Percentiles rank a stretch among this genome's conserved stretches.
phyloP scores from a whole-genome alignment of 257 asterid genomes.

The Verbena officinalis region DNA sequence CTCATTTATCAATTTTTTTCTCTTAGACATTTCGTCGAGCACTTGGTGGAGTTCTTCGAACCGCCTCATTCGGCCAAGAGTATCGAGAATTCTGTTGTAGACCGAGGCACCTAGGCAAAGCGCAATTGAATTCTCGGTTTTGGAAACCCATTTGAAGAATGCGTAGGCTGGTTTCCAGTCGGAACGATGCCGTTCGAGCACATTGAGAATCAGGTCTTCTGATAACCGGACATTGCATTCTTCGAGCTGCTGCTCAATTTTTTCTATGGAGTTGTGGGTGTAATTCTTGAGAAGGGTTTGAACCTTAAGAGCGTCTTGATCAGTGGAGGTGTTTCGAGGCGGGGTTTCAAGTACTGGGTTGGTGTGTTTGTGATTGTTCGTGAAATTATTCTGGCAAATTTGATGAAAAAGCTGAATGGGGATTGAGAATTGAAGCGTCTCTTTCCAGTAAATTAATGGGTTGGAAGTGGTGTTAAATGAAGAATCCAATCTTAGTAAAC shows the following conservation, averaged over 20 bases:
- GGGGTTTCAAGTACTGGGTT: slow-evolving; percentile 19
- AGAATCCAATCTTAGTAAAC: slow-evolving; percentile 13
- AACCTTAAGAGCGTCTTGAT: slow-evolving; percentile 51
- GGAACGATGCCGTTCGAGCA: slow-evolving; percentile 70
- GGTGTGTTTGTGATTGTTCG: slow-evolving; percentile 18
- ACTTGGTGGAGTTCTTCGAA: slow-evolving; percentile 54
- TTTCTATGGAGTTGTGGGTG: slow-evolving; percentile 34
- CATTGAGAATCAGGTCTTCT: slow-evolving; percentile 60
- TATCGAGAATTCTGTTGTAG: slow-evolving; percentile 66
- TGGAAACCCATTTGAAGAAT: slow-evolving; percentile 63
- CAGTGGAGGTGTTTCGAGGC: slow-evolving; percentile 26
- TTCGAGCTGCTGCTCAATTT: slow-evolving; percentile 46
- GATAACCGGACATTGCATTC: slow-evolving; percentile 41
- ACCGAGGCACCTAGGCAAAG: slow-evolving; percentile 36
- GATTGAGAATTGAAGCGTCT: slow-evolving; percentile 13
- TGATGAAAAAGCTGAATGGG: slow-evolving; percentile 34
- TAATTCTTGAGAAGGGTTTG: slow-evolving; percentile 57
- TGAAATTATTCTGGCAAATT: not conserved
- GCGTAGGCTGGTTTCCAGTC: slow-evolving; percentile 76
- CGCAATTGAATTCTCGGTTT: slow-evolving; percentile 20
- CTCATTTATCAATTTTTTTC: slow-evolving; percentile 44
- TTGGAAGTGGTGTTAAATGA: not conserved
- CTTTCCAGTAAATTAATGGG: slow-evolving; percentile 24
- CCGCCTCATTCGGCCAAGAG: slow-evolving; percentile 59
- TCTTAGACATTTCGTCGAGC: slow-evolving; percentile 80